Evolutionary conservation across 2,329 filamentous ascomycete species (phyloP).

Genomic region (Alternaria viburni): DNA sequence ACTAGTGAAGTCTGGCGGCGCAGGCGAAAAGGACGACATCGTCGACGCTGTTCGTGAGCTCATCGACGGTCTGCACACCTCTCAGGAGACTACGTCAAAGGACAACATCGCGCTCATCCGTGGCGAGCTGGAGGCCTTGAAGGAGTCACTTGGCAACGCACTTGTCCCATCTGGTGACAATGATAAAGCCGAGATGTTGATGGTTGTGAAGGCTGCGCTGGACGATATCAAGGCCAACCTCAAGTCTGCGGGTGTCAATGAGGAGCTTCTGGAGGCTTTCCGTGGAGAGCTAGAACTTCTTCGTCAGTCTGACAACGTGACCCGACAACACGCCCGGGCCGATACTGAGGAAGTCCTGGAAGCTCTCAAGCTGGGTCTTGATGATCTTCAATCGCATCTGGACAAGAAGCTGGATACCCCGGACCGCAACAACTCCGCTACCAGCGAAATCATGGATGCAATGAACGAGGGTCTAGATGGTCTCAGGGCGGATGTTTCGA

Average conservation of each 20-base stretch:
- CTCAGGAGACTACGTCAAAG: conserved; percentile 51
- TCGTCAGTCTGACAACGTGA: conserved; percentile 51
- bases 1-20: conserved; percentile 55
- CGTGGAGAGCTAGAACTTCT: conserved; percentile 59
- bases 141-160: conserved; percentile 50
- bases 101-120: conserved; percentile 52
- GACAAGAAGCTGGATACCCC: conserved; percentile 61
- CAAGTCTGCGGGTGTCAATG: conserved; percentile 45
- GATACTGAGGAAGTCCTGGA: conserved; percentile 59
- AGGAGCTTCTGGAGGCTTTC: conserved; percentile 61
- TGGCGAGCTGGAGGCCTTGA: conserved; percentile 52
- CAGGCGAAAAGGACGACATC: conserved; percentile 68
- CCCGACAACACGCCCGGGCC: conserved; percentile 48
- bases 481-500: conserved; percentile 75
- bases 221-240: conserved; percentile 47
- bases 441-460: conserved; percentile 65
- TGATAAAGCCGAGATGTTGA: conserved; percentile 52
- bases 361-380: conserved; percentile 56
- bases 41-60: conserved; percentile 68
- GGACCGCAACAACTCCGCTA: conserved; percentile 61
- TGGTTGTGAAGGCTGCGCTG: conserved; percentile 45
- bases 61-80: conserved; percentile 51
- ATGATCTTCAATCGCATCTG: conserved; percentile 57
- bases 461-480: conserved; percentile 74
- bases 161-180: conserved; percentile 48